Conservation (phyloP, 164 flowering plant genomes). For the Magnolia sinica region DNA sequence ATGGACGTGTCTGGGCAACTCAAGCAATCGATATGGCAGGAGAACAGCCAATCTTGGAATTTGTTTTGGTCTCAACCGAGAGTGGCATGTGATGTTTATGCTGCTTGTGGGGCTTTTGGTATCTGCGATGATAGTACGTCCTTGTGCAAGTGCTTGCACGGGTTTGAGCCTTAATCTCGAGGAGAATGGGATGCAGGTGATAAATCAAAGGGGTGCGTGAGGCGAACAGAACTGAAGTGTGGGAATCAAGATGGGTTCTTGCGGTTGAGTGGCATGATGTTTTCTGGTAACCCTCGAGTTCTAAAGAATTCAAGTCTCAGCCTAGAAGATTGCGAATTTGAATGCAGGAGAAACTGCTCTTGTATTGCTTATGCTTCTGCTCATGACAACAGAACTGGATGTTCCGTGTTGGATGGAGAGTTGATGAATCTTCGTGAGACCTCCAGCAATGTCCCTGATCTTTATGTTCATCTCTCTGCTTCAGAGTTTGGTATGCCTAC, state of each 20-base stretch:
- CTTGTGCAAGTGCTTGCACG: constrained; percentile 35
- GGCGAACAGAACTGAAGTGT: constrained; percentile 31
- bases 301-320: constrained; percentile 14
- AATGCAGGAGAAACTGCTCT: constrained; percentile 34
- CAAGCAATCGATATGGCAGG: neutral
- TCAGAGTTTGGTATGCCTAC: constrained; percentile 19
- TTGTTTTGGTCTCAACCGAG: neutral
- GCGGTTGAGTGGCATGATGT: constrained; percentile 11
- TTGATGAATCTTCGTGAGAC: constrained; percentile 9
- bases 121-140: constrained; percentile 19
- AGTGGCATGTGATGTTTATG: neutral
- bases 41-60: constrained; percentile 7
- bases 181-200: constrained; percentile 22
- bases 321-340: constrained; percentile 14
- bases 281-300: constrained; percentile 13
- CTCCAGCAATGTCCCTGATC: neutral
- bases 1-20: neutral
- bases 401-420: constrained; percentile 8
- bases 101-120: constrained; percentile 16
- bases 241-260: constrained; percentile 22
- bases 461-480: neutral
- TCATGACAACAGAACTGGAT: constrained; percentile 3
- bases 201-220: constrained; percentile 40
- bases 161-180: constrained; percentile 35
- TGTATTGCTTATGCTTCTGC: constrained; percentile 28